phyloP scores from a whole-genome alignment of 2,329 filamentous ascomycete species.

The Fusarium stilboides region DNA sequence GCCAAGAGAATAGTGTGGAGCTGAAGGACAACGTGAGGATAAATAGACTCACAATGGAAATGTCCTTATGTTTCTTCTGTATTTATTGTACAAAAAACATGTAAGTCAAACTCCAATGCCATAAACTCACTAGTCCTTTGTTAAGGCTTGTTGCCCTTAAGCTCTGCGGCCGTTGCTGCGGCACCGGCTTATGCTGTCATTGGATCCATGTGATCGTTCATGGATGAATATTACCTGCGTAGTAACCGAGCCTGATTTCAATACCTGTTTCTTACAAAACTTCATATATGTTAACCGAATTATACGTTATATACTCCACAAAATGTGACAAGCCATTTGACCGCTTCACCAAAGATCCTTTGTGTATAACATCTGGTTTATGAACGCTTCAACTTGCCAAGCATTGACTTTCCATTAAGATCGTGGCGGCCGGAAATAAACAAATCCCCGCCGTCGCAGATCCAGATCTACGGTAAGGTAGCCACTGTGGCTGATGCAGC shows the following conservation, averaged over 20 bases:
- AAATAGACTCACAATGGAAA: background rate
- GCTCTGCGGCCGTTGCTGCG: slow-evolving; percentile 28
- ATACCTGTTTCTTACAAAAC: slow-evolving; percentile 6
- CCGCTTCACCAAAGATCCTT: background rate
- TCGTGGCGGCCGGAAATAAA: slow-evolving; percentile 37
- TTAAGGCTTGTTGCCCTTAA: slow-evolving; percentile 11
- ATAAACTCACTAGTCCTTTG: slow-evolving; percentile 14
- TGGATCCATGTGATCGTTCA: slow-evolving; percentile 30
- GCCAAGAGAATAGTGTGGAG: background rate
- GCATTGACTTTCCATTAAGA: slow-evolving; percentile 35
- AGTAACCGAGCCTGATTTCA: slow-evolving; percentile 24
- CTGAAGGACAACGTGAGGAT: background rate
- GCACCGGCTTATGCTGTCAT: slow-evolving; percentile 30
- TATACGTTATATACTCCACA: background rate
- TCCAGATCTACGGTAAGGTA: slow-evolving; percentile 31
- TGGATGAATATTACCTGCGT: slow-evolving; percentile 17
- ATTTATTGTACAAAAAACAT: background rate
- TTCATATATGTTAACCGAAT: slow-evolving; percentile 8
- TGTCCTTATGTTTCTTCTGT: background rate
- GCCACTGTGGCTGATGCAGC: slow-evolving; percentile 38
- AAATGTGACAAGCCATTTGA: background rate
- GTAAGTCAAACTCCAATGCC: background rate
- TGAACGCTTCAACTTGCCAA: slow-evolving; percentile 14
- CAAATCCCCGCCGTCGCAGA: slow-evolving; percentile 29
- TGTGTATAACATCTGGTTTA: background rate